Percentiles rank a stretch among this genome's conserved stretches.
These are phyloP conservation scores for Hypomyces rosellus DNA, from an alignment of 2,329 filamentous ascomycete species.

Conservation along the genomic window DNA sequence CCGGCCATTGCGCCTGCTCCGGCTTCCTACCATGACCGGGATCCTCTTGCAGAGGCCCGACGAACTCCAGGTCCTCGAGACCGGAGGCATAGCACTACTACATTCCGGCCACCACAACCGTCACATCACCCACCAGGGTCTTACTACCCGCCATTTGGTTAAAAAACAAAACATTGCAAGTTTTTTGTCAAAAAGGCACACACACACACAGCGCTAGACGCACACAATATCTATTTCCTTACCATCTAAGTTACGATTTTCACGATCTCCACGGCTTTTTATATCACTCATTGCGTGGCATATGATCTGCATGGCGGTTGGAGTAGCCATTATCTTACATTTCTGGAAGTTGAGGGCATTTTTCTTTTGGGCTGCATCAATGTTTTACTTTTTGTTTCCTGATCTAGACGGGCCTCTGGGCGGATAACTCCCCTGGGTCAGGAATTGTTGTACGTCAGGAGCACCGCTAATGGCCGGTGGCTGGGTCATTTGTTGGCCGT, in stretches of 20 bases:
- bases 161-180: background rate
- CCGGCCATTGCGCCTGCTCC: constrained; percentile 16
- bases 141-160: constrained; percentile 10
- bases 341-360: background rate
- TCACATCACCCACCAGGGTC: constrained; percentile 7
- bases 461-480: background rate
- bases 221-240: background rate
- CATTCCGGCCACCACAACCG: constrained; percentile 9
- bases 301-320: constrained; percentile 6
- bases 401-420: constrained; percentile 5
- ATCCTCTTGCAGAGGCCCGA: constrained; percentile 12
- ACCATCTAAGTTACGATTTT: constrained; percentile 8
- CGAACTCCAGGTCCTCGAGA: constrained; percentile 23
- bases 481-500: background rate
- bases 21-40: constrained; percentile 20
- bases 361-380: constrained; percentile 2
- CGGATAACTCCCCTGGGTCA: background rate
- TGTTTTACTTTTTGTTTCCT: background rate
- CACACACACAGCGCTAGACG: background rate
- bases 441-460: background rate
- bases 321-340: constrained; percentile 7
- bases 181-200: background rate
- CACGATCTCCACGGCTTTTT: constrained; percentile 7
- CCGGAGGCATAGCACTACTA: constrained; percentile 11
- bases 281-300: constrained; percentile 7